phyloP scores from a whole-genome alignment of 495 filamentous ascomycete species.

The Neurospora pannonica region DNA sequence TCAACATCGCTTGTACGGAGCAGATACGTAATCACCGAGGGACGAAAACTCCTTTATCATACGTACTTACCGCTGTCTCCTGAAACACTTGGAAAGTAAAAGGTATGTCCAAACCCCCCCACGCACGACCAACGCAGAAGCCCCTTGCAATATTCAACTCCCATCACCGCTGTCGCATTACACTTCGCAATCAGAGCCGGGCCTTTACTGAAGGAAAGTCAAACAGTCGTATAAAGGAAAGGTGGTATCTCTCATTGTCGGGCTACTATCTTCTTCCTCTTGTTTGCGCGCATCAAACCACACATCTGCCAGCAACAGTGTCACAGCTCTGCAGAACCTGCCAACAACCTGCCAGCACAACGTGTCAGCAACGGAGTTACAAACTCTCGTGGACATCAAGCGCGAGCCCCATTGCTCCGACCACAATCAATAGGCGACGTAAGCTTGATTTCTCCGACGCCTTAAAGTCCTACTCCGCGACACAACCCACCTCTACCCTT shows the following conservation, averaged over 20 bases:
- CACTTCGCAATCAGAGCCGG: neutral
- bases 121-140: neutral
- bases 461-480: neutral
- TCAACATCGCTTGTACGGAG: neutral
- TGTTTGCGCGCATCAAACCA: neutral
- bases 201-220: neutral
- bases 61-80: neutral
- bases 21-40: neutral
- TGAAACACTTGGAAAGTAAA: neutral
- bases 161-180: neutral
- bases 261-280: neutral
- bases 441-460: neutral
- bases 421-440: neutral
- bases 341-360: neutral
- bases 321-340: neutral
- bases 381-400: neutral
- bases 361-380: neutral
- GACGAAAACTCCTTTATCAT: neutral
- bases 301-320: neutral
- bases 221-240: neutral
- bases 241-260: neutral
- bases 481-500: neutral
- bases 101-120: neutral
- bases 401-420: neutral
- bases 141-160: neutral